A percentile compares a stretch with the other conserved stretches of the same genome.
These are phyloP conservation scores for Phytophthora sp. DNA, from an alignment of 352 stramenopile genomes.

Conservation along the genomic window DNA sequence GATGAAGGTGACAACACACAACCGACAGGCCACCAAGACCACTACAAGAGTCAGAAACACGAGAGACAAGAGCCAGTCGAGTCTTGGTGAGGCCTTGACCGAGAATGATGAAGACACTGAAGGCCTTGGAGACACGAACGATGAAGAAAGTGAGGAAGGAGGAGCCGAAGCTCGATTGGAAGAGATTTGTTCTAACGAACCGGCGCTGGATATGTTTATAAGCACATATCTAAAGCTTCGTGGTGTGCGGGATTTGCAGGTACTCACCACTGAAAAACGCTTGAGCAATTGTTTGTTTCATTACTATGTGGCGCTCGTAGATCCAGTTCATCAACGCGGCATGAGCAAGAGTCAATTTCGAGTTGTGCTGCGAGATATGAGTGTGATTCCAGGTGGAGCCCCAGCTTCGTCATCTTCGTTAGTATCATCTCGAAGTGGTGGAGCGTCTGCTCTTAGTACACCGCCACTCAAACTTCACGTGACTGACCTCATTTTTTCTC, in stretches of 20 bases:
- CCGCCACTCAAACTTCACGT: conserved; percentile 66
- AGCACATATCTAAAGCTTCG: conserved; percentile 58
- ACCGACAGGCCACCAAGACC: conserved; percentile 24
- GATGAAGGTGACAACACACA: conserved; percentile 53
- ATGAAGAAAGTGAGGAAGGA: conserved; percentile 35
- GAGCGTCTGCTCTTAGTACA: background rate
- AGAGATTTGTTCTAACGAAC: conserved; percentile 59
- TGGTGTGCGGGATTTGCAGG: conserved; percentile 53
- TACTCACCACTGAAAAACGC: conserved; percentile 64
- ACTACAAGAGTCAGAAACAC: conserved; percentile 3
- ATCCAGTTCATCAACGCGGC: conserved; percentile 49
- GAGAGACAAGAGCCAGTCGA: conserved; percentile 13
- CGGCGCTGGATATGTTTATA: conserved; percentile 62
- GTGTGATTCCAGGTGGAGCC: conserved; percentile 40
- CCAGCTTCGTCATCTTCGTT: conserved; percentile 16
- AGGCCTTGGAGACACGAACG: background rate
- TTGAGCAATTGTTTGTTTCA: conserved; percentile 72
- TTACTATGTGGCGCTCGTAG: conserved; percentile 65
- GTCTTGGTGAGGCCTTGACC: conserved; percentile 23
- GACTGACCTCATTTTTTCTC: conserved; percentile 67
- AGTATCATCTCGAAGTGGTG: conserved; percentile 17
- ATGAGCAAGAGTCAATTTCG: conserved; percentile 78
- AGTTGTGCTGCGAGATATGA: conserved; percentile 56
- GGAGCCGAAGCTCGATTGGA: conserved; percentile 43
- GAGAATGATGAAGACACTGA: conserved; percentile 24